Conservation (phyloP, 495 filamentous ascomycete species). For the Hapsidospora chrysogenum region DNA sequence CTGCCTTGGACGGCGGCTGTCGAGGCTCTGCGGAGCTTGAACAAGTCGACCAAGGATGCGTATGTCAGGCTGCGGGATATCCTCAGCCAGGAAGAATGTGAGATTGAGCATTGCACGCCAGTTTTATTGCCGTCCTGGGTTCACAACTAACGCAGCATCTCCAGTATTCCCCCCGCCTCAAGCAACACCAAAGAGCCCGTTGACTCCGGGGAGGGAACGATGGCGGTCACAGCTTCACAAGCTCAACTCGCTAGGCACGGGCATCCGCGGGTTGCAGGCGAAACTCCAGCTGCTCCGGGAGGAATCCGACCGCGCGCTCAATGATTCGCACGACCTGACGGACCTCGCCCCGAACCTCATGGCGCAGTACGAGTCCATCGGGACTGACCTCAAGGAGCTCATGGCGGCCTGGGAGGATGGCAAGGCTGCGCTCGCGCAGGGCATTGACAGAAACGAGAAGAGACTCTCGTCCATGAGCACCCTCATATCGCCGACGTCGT, state of each 20-base stretch:
- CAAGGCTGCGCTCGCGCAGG: conserved; percentile 53
- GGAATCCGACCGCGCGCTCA: conserved; percentile 62
- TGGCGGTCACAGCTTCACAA: conserved; percentile 73
- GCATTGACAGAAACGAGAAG: conserved; percentile 56
- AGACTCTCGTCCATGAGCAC: conserved; percentile 52
- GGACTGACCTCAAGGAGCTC: conserved; percentile 64
- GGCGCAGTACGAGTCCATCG: conserved; percentile 87
- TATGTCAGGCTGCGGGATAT: conserved; percentile 42
- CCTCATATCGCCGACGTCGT: conserved; percentile 58
- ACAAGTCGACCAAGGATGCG: conserved; percentile 37
- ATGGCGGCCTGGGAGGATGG: conserved; percentile 87
- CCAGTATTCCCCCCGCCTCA: conserved; percentile 20
- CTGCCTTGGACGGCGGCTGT: conserved; percentile 61
- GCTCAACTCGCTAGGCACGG: conserved; percentile 72
- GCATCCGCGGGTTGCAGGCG: conserved; percentile 81
- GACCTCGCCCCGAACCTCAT: conserved; percentile 63
- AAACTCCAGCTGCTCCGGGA: conserved; percentile 88
- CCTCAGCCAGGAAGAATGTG: conserved; percentile 72
- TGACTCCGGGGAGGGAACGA: conserved; percentile 61
- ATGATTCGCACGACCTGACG: conserved; percentile 53
- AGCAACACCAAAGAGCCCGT: conserved; percentile 43
- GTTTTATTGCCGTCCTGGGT: background rate
- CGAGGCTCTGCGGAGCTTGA: conserved; percentile 53
- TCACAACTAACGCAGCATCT: conserved; percentile 1
- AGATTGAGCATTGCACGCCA: conserved; percentile 14